phyloP scores from a whole-genome alignment of 2,329 filamentous ascomycete species.

The Fusarium tupiense region DNA sequence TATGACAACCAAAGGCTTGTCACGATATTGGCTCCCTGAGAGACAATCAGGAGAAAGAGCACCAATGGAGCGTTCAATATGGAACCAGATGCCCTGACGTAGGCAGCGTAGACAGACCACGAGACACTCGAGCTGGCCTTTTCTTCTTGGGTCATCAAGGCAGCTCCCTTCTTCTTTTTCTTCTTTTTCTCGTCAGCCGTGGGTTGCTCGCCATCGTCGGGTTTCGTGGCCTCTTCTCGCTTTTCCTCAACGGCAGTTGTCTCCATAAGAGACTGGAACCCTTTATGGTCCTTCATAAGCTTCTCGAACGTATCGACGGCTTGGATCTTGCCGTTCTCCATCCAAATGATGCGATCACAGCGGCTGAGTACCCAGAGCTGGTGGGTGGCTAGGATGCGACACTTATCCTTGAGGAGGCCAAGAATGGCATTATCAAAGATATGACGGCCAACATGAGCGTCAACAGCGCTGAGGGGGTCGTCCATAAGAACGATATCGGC shows the following conservation, averaged over 20 bases:
- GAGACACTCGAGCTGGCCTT: constrained; percentile 79
- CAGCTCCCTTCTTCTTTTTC: constrained; percentile 65
- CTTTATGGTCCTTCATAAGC: constrained; percentile 80
- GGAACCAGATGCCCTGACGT: constrained; percentile 78
- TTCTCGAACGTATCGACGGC: constrained; percentile 91
- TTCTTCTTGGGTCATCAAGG: constrained; percentile 78
- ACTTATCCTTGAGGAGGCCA: constrained; percentile 88
- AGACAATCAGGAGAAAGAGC: constrained; percentile 70
- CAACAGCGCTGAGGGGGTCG: constrained; percentile 74
- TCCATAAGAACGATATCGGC: constrained; percentile 76
- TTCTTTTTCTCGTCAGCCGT: constrained; percentile 56
- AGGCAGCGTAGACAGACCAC: constrained; percentile 82
- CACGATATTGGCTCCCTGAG: constrained; percentile 85
- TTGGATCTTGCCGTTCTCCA: constrained; percentile 85
- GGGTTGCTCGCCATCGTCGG: constrained; percentile 54
- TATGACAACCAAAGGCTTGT: constrained; percentile 94
- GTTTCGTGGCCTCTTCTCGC: constrained; percentile 61
- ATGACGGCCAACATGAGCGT: constrained; percentile 75
- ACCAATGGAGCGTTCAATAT: constrained; percentile 75
- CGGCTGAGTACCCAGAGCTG: constrained; percentile 92
- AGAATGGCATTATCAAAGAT: constrained; percentile 96
- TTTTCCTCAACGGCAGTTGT: constrained; percentile 78
- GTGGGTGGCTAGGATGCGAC: constrained; percentile 90
- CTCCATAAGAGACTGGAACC: constrained; percentile 86
- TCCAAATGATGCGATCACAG: constrained; percentile 92